Evolutionary conservation across 306 rosid genomes (phyloP), one percentile per base, ranked within the genome.

Genomic region (Rosa persica): DNA sequence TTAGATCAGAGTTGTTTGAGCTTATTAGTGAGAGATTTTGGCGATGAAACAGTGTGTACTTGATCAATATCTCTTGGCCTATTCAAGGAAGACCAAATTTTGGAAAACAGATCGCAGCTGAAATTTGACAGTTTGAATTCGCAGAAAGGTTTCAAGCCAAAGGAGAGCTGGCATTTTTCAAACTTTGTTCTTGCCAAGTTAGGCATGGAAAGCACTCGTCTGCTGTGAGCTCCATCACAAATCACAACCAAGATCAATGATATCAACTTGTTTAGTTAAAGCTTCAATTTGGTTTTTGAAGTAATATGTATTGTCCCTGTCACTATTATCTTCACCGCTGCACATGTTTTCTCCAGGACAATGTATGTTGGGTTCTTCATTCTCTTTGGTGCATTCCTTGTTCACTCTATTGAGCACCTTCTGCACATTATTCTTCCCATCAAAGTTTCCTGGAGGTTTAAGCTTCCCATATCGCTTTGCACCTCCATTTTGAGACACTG

Each of bases 291-390:
- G 68, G 8, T 82, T 78, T n/a, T 73, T 55, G 34, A 79, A 20
- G 30, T 76, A 17, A 8, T 0, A 6, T 22, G 78, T 25, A 25
- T 85, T 85, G 71, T 85, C 85, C 69, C 77, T 68, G 55, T 81
- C 72, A n/a, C 54, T 12, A 55, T 80, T 77, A 0, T 34, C 22
- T 9, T 70, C 22, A n/a, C 19, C 6, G 1, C 27, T 48, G 61
- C 9, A 54, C 0, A 42, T 13, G 48, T 48, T 51, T 9, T 70
- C 27, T 57, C 36, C 67, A 0, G 75, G 48, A 76, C 11, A 64
- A 2, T 23, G 70, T 25, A 5, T 23, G 25, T 61, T 67, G 25
- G 64, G 69, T 2, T 49, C 27, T 30, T 64, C 78, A 65, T 70
- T 25, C 51, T 79, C 83, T 23, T 67, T 46, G 8, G 22, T 15